Evolutionary conservation across 495 filamentous ascomycete genomes (phyloP).

Genomic region (Trichoderma parareesei): DNA sequence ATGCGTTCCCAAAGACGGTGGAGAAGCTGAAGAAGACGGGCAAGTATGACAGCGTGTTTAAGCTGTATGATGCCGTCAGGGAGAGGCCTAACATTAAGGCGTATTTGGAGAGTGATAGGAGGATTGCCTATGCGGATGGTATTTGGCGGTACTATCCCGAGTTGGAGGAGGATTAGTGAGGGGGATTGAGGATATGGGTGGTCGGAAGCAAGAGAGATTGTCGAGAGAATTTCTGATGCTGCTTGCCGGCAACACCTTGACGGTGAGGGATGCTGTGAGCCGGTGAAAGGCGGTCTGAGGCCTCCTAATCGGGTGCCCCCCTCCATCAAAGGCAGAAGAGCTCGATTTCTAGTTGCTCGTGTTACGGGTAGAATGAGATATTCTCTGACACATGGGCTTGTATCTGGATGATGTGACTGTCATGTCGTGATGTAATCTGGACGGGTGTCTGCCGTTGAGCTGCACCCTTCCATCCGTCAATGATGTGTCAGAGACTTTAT

Average conservation of each 20-base stretch:
- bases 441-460: background rate
- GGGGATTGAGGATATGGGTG: background rate
- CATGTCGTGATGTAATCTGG: background rate
- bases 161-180: conserved; percentile 32
- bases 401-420: too few species aligned
- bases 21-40: conserved; percentile 34
- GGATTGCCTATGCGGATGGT: conserved; percentile 45
- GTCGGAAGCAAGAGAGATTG: too few species aligned
- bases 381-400: too few species aligned
- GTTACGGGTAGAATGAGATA: too few species aligned
- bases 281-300: too few species aligned
- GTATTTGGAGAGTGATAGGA: conserved; percentile 51
- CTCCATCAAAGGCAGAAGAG: too few species aligned
- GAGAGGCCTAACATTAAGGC: conserved; percentile 44
- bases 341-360: too few species aligned
- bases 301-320: too few species aligned
- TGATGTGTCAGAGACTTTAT: background rate
- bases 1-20: conserved; percentile 57
- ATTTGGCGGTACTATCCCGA: conserved; percentile 58
- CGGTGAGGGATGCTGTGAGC: too few species aligned
- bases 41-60: conserved; percentile 44
- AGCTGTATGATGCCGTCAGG: conserved; percentile 47
- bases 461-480: background rate
- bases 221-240: too few species aligned
- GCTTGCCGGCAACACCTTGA: too few species aligned